These are phyloP conservation scores for Agroathelia rolfsii DNA, from an alignment of 1,284 basidiomycete genomes.

Conservation along the genomic window DNA sequence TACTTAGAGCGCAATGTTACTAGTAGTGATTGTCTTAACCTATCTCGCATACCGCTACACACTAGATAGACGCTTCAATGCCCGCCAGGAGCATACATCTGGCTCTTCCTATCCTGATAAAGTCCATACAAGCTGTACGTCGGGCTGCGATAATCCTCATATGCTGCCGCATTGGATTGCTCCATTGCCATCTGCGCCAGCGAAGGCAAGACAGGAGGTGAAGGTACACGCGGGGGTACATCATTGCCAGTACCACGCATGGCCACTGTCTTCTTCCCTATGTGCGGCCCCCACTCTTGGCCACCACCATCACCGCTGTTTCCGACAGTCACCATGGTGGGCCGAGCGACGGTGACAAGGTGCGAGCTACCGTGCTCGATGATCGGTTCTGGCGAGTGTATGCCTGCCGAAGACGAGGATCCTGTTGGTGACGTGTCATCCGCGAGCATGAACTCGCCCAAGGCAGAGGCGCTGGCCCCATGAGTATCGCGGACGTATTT, in stretches of 20 bases:
- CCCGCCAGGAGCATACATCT: conserved; percentile 24
- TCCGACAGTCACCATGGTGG: not conserved
- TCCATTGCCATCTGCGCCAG: conserved; percentile 67
- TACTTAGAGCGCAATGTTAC: no score
- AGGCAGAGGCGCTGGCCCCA: conserved; percentile 32
- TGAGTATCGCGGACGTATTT: conserved; percentile 18
- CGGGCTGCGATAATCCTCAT: conserved; percentile 60
- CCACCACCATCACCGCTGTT: not conserved
- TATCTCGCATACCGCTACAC: no score
- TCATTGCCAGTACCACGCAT: no score
- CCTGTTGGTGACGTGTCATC: conserved; percentile 34
- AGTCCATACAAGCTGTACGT: conserved; percentile 73
- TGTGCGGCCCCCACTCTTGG: not conserved
- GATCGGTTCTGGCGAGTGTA: conserved; percentile 18
- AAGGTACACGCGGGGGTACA: conserved; percentile 69
- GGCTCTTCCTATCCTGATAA: conserved; percentile 59
- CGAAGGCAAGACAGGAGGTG: conserved; percentile 64
- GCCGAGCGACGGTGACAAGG: not conserved
- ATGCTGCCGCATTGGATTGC: conserved; percentile 49
- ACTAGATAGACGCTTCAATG: no score
- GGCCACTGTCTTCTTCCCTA: conserved; percentile 41
- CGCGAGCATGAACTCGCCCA: conserved; percentile 53
- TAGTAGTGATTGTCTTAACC: no score
- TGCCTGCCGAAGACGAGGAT: conserved; percentile 23
- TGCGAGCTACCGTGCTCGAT: conserved; percentile 10